Percentiles rank a stretch among this genome's conserved stretches.
Conservation (phyloP, 2,329 filamentous ascomycete genomes). For the Sporothrix mexicana region DNA sequence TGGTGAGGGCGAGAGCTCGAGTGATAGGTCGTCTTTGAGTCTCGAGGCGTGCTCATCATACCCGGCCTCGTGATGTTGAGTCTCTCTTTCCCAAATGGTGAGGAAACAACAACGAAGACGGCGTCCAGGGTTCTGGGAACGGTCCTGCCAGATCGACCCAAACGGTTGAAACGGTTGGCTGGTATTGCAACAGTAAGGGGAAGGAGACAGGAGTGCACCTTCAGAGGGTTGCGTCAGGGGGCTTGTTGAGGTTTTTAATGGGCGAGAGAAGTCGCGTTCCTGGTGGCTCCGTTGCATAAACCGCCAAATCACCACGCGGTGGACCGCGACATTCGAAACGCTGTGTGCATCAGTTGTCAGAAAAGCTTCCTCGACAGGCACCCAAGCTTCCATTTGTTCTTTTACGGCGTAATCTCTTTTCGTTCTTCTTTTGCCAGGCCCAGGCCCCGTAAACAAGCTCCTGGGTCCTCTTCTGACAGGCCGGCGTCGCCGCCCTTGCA, state of each 20-base stretch:
- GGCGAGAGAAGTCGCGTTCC: conserved; percentile 26
- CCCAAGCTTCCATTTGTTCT: conserved; percentile 11
- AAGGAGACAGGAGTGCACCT: neutral
- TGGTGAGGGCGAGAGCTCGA: conserved; percentile 12
- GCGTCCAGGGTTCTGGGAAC: conserved; percentile 22
- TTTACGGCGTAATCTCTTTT: conserved; percentile 18
- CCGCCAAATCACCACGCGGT: conserved; percentile 22
- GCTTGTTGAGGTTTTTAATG: neutral
- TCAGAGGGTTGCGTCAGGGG: conserved; percentile 30
- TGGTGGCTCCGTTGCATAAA: conserved; percentile 34
- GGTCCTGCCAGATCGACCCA: conserved; percentile 17
- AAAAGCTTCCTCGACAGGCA: neutral
- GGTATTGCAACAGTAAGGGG: conserved; percentile 12
- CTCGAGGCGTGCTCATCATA: neutral
- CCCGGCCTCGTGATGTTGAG: neutral
- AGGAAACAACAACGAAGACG: neutral
- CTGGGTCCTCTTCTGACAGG: conserved; percentile 8
- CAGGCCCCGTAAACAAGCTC: conserved; percentile 13
- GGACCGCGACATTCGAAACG: conserved; percentile 35
- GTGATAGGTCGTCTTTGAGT: neutral
- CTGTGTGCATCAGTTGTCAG: conserved; percentile 33
- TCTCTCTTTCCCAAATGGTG: neutral
- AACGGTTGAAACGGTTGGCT: conserved; percentile 23
- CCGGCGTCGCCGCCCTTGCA: conserved; percentile 21
- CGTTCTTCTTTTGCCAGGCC: neutral